These are phyloP conservation scores for Saccharomyces hybrid DNA, from an alignment of 1,139 yeast species.

Conservation along the genomic window DNA sequence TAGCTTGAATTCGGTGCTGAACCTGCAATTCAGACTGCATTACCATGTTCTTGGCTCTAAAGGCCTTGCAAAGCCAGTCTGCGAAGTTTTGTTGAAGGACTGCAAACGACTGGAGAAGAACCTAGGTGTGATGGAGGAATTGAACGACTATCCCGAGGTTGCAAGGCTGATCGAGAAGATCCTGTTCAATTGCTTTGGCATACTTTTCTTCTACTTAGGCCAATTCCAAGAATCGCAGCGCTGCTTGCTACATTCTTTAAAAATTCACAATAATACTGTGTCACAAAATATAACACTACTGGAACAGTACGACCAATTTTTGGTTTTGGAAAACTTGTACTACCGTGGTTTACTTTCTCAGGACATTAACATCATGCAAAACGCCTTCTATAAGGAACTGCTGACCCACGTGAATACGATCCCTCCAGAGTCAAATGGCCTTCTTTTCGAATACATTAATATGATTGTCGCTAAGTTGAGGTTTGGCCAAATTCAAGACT, in stretches of 20 bases:
- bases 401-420: constrained; percentile 4
- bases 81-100: constrained; percentile 19
- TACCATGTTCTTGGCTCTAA: constrained; percentile 19
- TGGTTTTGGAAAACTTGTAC: constrained; percentile 25
- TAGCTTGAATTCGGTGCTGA: constrained; percentile 19
- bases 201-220: constrained; percentile 14
- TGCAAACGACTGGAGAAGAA: constrained; percentile 13
- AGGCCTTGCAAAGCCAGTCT: constrained; percentile 7
- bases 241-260: constrained; percentile 9
- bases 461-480: constrained; percentile 9
- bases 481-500: neutral
- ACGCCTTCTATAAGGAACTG: constrained; percentile 1
- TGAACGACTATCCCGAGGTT: constrained; percentile 7
- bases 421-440: constrained; percentile 14
- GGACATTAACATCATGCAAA: neutral
- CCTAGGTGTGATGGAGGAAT: constrained; percentile 6
- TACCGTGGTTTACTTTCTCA: constrained; percentile 11
- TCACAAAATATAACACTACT: neutral
- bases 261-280: constrained; percentile 4
- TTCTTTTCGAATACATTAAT: constrained; percentile 13
- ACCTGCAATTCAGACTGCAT: constrained; percentile 26
- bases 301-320: constrained; percentile 12
- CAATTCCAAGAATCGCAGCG: constrained; percentile 9
- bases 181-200: constrained; percentile 18
- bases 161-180: constrained; percentile 14